A percentile compares a stretch with the other conserved stretches of the same genome.
Evolutionary conservation across 2,329 filamentous ascomycete genomes (phyloP).

Genomic region (Penicillium frequentans): DNA sequence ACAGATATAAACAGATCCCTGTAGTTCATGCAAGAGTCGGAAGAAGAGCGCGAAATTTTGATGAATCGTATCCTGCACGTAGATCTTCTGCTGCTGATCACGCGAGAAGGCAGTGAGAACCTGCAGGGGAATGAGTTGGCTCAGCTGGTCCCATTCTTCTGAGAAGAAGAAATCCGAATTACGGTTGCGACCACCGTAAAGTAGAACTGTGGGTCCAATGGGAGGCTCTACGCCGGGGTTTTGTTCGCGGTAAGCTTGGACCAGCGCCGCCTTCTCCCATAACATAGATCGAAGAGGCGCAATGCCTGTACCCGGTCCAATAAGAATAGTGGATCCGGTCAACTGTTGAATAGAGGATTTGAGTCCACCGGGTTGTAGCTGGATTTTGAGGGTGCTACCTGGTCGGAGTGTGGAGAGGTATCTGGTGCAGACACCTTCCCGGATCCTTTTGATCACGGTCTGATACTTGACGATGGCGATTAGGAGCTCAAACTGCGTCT

Average conservation of each 20-base stretch:
- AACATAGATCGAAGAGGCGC: constrained; percentile 80
- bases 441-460: constrained; percentile 78
- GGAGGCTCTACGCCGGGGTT: constrained; percentile 27
- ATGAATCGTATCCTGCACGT: constrained; percentile 66
- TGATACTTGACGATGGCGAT: constrained; percentile 89
- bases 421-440: constrained; percentile 85
- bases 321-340: constrained; percentile 65
- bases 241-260: constrained; percentile 31
- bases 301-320: constrained; percentile 83
- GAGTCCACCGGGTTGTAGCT: constrained; percentile 55
- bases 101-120: constrained; percentile 69
- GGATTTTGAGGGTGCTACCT: constrained; percentile 61
- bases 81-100: constrained; percentile 64
- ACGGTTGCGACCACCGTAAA: constrained; percentile 81
- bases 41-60: constrained; percentile 53
- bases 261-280: constrained; percentile 63
- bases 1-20: constrained; percentile 54
- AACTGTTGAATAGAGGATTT: constrained; percentile 49
- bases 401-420: constrained; percentile 69
- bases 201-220: constrained; percentile 58
- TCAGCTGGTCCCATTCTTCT: constrained; percentile 66
- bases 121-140: constrained; percentile 46
- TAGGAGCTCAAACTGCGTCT: constrained; percentile 66
- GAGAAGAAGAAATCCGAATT: constrained; percentile 78
- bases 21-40: constrained; percentile 50